phyloP scores from a whole-genome alignment of 208 protist species.

The Zelonia costaricensis region DNA sequence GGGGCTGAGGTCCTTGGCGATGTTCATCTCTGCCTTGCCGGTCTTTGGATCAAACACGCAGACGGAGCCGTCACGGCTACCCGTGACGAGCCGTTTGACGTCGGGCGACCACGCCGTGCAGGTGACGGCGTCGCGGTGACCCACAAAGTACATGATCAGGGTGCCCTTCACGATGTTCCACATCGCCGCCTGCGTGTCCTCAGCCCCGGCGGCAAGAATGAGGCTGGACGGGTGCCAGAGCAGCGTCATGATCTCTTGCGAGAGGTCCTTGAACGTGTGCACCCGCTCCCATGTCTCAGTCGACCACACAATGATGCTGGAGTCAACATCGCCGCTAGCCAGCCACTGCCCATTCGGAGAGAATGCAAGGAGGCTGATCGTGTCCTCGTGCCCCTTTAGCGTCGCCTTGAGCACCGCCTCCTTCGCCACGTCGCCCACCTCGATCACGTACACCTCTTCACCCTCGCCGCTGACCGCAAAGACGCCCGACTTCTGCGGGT shows the following conservation, averaged over 20 bases:
- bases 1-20: conserved; percentile 73
- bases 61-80: conserved; percentile 89
- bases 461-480: conserved; percentile 74
- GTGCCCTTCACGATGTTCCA: conserved; percentile 91
- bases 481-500: conserved; percentile 43
- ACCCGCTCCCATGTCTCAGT: conserved; percentile 79
- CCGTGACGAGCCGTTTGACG: conserved; percentile 90
- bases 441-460: conserved; percentile 76
- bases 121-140: conserved; percentile 86
- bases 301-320: conserved; percentile 72
- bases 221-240: conserved; percentile 95
- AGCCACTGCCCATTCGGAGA: conserved; percentile 81
- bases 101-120: conserved; percentile 86
- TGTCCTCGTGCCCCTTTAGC: conserved; percentile 80
- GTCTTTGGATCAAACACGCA: conserved; percentile 93
- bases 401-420: conserved; percentile 27
- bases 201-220: conserved; percentile 86
- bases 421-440: not conserved
- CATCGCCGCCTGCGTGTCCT: conserved; percentile 94
- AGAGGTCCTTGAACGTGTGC: conserved; percentile 79
- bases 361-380: conserved; percentile 76
- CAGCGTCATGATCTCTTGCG: conserved; percentile 77
- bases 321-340: conserved; percentile 77
- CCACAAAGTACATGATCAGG: conserved; percentile 92
- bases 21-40: conserved; percentile 53